Evolutionary conservation across 495 filamentous ascomycete genomes (phyloP).

Genomic region (Penicillium cataractarum): DNA sequence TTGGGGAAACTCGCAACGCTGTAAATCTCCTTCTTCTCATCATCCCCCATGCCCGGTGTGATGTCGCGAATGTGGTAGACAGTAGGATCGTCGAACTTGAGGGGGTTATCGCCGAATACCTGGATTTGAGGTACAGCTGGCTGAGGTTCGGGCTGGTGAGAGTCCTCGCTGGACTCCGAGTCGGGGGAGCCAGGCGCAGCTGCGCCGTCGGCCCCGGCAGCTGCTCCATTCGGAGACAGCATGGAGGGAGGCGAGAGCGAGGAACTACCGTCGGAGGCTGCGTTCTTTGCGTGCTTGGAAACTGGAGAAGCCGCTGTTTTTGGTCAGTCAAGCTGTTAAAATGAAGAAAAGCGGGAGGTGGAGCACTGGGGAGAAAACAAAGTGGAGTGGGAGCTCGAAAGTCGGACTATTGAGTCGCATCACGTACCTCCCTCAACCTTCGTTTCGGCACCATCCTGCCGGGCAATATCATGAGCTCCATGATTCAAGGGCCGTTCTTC

Average conservation of each 20-base stretch:
- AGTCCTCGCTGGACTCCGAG: slow-evolving; percentile 64
- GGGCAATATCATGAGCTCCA: slow-evolving; percentile 65
- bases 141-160: slow-evolving; percentile 78
- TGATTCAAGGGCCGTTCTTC: slow-evolving; percentile 62
- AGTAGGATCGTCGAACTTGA: slow-evolving; percentile 90
- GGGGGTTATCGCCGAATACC: slow-evolving; percentile 88
- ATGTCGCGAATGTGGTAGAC: slow-evolving; percentile 88
- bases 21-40: slow-evolving; percentile 82
- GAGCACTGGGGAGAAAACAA: slow-evolving; percentile 15
- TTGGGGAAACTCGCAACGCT: slow-evolving; percentile 82
- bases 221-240: slow-evolving; percentile 55
- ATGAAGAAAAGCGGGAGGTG: slow-evolving; percentile 18
- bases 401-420: slow-evolving; percentile 7
- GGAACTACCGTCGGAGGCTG: slow-evolving; percentile 63
- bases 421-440: slow-evolving; percentile 65
- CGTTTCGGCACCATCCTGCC: slow-evolving; percentile 65
- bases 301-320: slow-evolving; percentile 46
- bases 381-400: slow-evolving; percentile 12
- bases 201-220: slow-evolving; percentile 51
- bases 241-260: slow-evolving; percentile 57
- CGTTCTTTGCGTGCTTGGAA: slow-evolving; percentile 54
- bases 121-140: slow-evolving; percentile 74
- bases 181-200: slow-evolving; percentile 49
- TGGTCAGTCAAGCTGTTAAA: slow-evolving; percentile 22
- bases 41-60: slow-evolving; percentile 71